Conservation (phyloP, 257 asterid species). For the Jasminum sambac region DNA sequence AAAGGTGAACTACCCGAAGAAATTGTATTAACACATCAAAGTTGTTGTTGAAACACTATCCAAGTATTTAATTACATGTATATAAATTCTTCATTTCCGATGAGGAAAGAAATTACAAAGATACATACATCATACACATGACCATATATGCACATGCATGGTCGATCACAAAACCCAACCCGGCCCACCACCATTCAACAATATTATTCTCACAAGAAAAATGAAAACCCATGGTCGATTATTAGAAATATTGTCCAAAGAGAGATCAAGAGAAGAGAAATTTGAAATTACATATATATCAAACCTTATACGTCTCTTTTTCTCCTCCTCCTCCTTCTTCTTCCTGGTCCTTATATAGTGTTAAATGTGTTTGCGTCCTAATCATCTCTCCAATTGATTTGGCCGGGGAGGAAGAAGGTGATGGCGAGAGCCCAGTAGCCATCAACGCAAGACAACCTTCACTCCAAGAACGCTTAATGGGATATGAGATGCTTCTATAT, state of each 20-base stretch:
- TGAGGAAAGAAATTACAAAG: neutral
- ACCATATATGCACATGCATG: neutral
- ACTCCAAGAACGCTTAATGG: conserved; percentile 64
- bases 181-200: too few relatives aligned
- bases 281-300: neutral
- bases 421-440: conserved; percentile 23
- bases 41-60: neutral
- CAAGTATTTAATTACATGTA: neutral
- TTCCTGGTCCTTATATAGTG: conserved; percentile 30
- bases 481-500: conserved; percentile 35
- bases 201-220: too few relatives aligned
- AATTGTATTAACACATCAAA: neutral
- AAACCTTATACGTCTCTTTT: conserved; percentile 10
- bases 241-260: neutral
- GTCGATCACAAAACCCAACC: neutral
- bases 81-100: neutral
- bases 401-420: conserved; percentile 40
- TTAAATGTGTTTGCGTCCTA: conserved; percentile 45
- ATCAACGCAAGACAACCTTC: conserved; percentile 21
- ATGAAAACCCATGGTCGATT: too few relatives aligned
- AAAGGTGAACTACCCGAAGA: neutral
- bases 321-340: conserved; percentile 20
- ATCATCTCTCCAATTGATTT: conserved; percentile 29
- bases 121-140: neutral
- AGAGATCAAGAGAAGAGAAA: neutral